phyloP scores from a whole-genome alignment of 73 alveolate species.

The Blepharisma japonicum region DNA sequence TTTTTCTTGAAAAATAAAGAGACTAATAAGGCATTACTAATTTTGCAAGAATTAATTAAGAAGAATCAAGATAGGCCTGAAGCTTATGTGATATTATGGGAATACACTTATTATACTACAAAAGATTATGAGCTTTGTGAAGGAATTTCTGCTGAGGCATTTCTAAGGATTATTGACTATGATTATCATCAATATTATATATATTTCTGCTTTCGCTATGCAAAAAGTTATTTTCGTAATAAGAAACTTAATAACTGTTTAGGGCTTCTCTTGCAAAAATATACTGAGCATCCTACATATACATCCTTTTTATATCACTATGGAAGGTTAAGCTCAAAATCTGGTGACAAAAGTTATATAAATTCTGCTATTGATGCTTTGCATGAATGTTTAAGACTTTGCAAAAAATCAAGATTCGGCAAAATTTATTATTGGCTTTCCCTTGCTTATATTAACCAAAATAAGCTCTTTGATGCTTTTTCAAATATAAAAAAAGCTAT shows the following conservation, averaged over 20 bases:
- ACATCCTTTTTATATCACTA: slow-evolving; percentile 31
- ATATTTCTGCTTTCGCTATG: not conserved
- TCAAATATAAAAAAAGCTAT: not conserved
- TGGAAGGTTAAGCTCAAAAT: slow-evolving; percentile 30
- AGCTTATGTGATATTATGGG: slow-evolving; percentile 68
- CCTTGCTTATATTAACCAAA: not conserved
- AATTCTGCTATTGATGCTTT: slow-evolving; percentile 17
- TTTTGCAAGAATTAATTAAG: slow-evolving; percentile 45
- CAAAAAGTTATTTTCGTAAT: not conserved
- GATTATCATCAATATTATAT: slow-evolving; percentile 9
- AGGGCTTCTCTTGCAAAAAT: slow-evolving; percentile 34
- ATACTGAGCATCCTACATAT: slow-evolving; percentile 31
- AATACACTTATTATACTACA: not conserved
- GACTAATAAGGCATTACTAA: slow-evolving; percentile 34
- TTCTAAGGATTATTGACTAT: slow-evolving; percentile 19
- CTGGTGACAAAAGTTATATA: not conserved
- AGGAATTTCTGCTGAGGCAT: slow-evolving; percentile 15
- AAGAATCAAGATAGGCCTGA: slow-evolving; percentile 43
- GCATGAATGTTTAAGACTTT: not conserved
- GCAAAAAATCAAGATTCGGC: slow-evolving; percentile 1
- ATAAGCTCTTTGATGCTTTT: not conserved
- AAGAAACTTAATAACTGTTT: not conserved
- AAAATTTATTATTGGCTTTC: slow-evolving; percentile 26
- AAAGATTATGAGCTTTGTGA: slow-evolving; percentile 18
- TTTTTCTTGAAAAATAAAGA: slow-evolving; percentile 33